A percentile compares a stretch with the other conserved stretches of the same genome.
These are phyloP conservation scores for Mycena citricolor DNA, from an alignment of 1,284 basidiomycete genomes.

Conservation along the genomic window DNA sequence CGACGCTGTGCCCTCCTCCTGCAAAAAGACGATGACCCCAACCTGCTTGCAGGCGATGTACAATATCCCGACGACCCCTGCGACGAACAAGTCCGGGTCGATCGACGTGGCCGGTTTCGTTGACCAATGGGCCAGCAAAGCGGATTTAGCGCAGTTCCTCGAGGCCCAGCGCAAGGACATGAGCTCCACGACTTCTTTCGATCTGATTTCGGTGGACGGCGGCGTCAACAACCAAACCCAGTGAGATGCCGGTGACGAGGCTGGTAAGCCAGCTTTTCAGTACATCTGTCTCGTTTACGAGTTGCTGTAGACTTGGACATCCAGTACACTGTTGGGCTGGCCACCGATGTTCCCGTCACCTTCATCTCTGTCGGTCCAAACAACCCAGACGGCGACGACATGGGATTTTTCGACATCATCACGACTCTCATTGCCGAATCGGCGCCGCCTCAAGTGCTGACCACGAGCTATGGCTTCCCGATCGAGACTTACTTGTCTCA, in stretches of 20 bases:
- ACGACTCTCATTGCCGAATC: constrained; percentile 2
- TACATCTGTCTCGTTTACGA: neutral
- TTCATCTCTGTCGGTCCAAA: constrained; percentile 23
- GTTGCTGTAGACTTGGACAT: constrained; percentile 24
- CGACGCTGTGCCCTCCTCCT: constrained; percentile 29
- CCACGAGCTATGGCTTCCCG: constrained; percentile 20
- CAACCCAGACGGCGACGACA: constrained; percentile 11
- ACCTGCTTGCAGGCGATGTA: constrained; percentile 44
- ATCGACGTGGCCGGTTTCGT: constrained; percentile 43
- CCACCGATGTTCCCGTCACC: constrained; percentile 26
- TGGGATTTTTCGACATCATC: constrained; percentile 3
- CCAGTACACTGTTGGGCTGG: constrained; percentile 29
- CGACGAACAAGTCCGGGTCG: constrained; percentile 34
- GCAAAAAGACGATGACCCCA: constrained; percentile 39
- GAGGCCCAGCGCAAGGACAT: constrained; percentile 21
- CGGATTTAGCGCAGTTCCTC: constrained; percentile 45
- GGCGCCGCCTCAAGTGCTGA: constrained; percentile 8
- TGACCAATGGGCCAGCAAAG: constrained; percentile 40
- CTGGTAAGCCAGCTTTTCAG: constrained; percentile 5
- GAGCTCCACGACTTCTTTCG: constrained; percentile 15
- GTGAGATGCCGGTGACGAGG: constrained; percentile 41
- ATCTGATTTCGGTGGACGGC: constrained; percentile 38
- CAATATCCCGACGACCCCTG: constrained; percentile 36
- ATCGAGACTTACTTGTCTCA: constrained; percentile 8
- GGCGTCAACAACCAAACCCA: constrained; percentile 41